phyloP scores from a whole-genome alignment of 106 monocot species.

The Iris macrosiphon region DNA sequence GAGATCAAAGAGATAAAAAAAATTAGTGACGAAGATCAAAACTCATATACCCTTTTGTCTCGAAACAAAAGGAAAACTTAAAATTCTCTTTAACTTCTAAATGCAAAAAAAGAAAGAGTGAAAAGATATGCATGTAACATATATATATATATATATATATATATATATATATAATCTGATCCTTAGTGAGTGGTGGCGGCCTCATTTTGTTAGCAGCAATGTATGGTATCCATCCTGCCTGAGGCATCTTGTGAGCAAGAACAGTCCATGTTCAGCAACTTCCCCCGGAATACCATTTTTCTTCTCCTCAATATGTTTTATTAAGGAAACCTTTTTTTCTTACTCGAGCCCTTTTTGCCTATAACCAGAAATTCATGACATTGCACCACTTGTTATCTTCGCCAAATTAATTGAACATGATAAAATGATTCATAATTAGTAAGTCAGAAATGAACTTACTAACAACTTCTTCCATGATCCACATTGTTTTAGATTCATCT shows the following conservation, averaged over 20 bases:
- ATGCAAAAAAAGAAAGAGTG: no score
- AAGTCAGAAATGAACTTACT: constrained; percentile 19
- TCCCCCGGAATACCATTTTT: constrained; percentile 6
- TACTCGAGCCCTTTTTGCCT: constrained; percentile 16
- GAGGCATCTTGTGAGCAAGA: constrained; percentile 87
- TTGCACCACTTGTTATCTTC: background rate
- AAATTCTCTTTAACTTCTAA: constrained; percentile 91
- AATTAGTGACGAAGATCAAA: background rate
- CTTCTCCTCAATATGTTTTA: constrained; percentile 1
- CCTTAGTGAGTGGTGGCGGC: constrained; percentile 45
- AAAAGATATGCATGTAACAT: no score
- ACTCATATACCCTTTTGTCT: no score
- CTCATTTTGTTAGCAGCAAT: constrained; percentile 80
- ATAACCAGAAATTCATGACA: background rate
- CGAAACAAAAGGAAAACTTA: no score
- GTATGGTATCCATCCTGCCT: constrained; percentile 73
- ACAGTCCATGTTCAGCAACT: constrained; percentile 68
- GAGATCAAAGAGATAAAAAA: background rate
- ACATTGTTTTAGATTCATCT: constrained; percentile 20
- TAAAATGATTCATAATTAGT: background rate
- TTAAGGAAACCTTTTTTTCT: constrained; percentile 8
- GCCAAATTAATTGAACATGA: background rate
- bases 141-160: no score
- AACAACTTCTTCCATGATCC: constrained; percentile 14
- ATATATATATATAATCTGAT: no score